phyloP scores from a whole-genome alignment of 2,329 filamentous ascomycete species.

The Aspergillus piperis region DNA sequence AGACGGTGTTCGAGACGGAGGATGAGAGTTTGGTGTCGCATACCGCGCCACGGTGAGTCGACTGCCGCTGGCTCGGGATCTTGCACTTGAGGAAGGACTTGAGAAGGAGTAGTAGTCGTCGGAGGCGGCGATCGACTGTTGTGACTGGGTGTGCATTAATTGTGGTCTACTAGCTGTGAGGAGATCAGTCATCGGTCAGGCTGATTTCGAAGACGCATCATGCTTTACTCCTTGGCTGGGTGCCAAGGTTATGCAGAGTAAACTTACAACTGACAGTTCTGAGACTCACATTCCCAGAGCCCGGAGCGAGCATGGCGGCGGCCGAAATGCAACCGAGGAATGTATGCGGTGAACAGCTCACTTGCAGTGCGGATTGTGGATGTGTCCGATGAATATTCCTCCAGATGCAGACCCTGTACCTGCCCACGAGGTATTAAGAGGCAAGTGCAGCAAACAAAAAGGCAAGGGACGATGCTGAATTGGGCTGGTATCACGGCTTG shows the following conservation, averaged over 20 bases:
- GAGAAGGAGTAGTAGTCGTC: conserved; percentile 54
- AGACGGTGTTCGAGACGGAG: conserved; percentile 32
- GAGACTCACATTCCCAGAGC: conserved; percentile 31
- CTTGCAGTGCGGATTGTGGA: conserved; percentile 17
- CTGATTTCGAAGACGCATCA: not conserved
- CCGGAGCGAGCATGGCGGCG: conserved; percentile 31
- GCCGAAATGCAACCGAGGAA: conserved; percentile 21
- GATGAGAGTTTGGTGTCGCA: conserved; percentile 47
- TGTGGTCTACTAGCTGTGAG: conserved; percentile 47
- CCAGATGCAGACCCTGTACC: conserved; percentile 11
- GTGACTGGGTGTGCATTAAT: conserved; percentile 44
- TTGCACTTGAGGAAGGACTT: conserved; percentile 41
- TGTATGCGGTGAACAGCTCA: conserved; percentile 20
- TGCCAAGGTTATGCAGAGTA: not conserved
- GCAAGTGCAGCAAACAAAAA: not conserved
- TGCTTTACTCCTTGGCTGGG: not conserved
- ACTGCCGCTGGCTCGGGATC: conserved; percentile 33
- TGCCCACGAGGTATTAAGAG: conserved; percentile 10
- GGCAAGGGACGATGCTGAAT: conserved; percentile 15
- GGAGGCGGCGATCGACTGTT: conserved; percentile 51
- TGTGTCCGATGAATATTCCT: conserved; percentile 20
- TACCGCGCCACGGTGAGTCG: conserved; percentile 44
- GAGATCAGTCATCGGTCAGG: conserved; percentile 7
- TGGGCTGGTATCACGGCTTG: conserved; percentile 12
- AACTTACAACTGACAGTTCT: conserved; percentile 44